Evolutionary conservation across 176 grass and related monocot species (phyloP).

Genomic region (Juncus inflexus): DNA sequence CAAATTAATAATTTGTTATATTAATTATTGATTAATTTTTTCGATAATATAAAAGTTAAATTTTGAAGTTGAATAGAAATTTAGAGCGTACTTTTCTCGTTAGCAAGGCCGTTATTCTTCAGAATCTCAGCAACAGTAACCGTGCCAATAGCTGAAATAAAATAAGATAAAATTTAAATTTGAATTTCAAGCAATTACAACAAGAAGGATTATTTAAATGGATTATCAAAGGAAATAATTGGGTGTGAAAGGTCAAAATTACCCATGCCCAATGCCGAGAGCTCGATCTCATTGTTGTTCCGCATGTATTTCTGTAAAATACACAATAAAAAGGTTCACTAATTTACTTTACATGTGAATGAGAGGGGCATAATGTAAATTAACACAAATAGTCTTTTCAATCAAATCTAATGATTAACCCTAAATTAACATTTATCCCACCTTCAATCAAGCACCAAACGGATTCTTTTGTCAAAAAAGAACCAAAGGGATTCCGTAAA

Average conservation of each 20-base stretch:
- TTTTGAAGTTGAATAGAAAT: neutral
- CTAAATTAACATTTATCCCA: too few relatives aligned
- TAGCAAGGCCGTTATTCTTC: constrained; percentile 83
- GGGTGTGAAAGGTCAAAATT: constrained; percentile 12
- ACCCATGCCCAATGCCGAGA: constrained; percentile 87
- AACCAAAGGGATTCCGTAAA: neutral
- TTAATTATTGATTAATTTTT: neutral
- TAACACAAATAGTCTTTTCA: too few relatives aligned
- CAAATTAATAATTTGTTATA: neutral
- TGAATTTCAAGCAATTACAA: too few relatives aligned
- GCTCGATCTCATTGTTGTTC: constrained; percentile 74
- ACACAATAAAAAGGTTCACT: neutral
- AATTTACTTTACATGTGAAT: too few relatives aligned
- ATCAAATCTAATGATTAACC: too few relatives aligned
- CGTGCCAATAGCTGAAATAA: constrained; percentile 63
- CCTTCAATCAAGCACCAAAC: too few relatives aligned
- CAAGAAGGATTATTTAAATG: neutral
- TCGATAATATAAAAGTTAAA: neutral
- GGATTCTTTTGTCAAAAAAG: too few relatives aligned
- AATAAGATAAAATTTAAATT: constrained; percentile 19
- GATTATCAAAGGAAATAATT: constrained; percentile 7
- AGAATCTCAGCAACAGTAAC: constrained; percentile 89
- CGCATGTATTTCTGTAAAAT: constrained; percentile 74
- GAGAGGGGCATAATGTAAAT: too few relatives aligned
- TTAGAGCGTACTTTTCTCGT: constrained; percentile 50